Evolutionary conservation across 169 alveolate species (phyloP).

Genomic region (Plasmodium relictum): DNA sequence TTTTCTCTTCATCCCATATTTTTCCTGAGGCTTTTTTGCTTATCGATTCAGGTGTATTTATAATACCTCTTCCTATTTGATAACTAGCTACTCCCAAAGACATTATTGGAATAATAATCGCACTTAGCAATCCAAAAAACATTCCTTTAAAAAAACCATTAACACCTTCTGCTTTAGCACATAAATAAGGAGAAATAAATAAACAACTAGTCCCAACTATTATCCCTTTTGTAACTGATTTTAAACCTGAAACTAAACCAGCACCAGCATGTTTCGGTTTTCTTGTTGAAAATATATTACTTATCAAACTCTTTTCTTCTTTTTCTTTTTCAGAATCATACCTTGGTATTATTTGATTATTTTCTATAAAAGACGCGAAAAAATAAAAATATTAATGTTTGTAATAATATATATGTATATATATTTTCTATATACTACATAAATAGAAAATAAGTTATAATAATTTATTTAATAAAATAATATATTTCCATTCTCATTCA

Average conservation of each 20-base stretch:
- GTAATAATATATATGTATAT: neutral
- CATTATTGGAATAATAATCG: constrained; percentile 90
- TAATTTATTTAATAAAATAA: neutral
- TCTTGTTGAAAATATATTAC: constrained; percentile 87
- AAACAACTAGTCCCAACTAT: constrained; percentile 92
- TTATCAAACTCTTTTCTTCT: constrained; percentile 75
- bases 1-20: constrained; percentile 90
- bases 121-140: constrained; percentile 92
- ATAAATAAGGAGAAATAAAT: constrained; percentile 91
- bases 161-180: constrained; percentile 91
- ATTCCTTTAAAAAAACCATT: constrained; percentile 92
- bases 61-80: constrained; percentile 91
- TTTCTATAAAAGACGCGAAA: constrained; percentile 15
- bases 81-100: constrained; percentile 92
- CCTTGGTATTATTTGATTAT: constrained; percentile 49
- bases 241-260: constrained; percentile 90
- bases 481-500: neutral
- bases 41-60: constrained; percentile 92
- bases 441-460: no score
- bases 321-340: constrained; percentile 16
- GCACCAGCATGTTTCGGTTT: constrained; percentile 89
- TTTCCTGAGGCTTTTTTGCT: constrained; percentile 89
- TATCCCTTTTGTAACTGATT: constrained; percentile 92
- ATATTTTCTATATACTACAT: neutral
- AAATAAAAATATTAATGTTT: neutral